Conservation (phyloP, 2,329 filamentous ascomycete genomes). For the Cladosporium sp. region DNA sequence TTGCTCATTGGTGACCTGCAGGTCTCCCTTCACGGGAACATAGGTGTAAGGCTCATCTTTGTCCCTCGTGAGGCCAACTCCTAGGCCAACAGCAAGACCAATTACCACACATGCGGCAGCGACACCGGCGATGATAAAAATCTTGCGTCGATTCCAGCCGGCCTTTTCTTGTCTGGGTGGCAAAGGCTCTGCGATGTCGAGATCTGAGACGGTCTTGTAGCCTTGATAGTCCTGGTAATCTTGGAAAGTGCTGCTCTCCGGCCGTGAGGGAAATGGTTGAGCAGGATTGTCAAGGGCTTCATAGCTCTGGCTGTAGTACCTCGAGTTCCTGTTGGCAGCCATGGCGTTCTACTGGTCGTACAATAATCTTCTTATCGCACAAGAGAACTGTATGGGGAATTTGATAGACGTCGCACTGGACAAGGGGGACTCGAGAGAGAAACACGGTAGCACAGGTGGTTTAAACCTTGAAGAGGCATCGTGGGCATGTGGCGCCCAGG, state of each 20-base stretch:
- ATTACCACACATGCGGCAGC: conserved; percentile 2
- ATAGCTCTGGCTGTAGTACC: conserved; percentile 14
- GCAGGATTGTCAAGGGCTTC: conserved; percentile 9
- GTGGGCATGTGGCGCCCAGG: conserved; percentile 7
- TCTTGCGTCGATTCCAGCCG: background rate
- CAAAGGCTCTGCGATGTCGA: conserved; percentile 4
- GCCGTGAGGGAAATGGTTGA: background rate
- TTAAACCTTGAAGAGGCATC: conserved; percentile 4
- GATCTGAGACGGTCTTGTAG: conserved; percentile 8
- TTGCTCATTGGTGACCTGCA: conserved; percentile 26
- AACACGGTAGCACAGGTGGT: background rate
- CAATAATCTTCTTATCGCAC: background rate
- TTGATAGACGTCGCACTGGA: background rate
- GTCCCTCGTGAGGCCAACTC: conserved; percentile 3
- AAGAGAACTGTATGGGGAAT: background rate
- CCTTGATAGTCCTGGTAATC: conserved; percentile 11
- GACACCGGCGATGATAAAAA: background rate
- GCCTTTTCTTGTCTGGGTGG: background rate
- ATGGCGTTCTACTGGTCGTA: background rate
- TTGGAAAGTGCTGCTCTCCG: conserved; percentile 4
- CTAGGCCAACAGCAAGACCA: conserved; percentile 8
- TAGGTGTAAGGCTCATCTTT: conserved; percentile 3
- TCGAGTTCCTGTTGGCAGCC: conserved; percentile 13
- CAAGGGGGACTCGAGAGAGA: conserved; percentile 5
- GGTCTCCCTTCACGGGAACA: background rate